Evolutionary conservation across 148 eudicot genomes (phyloP), one percentile per base, ranked within the genome.

Genomic region (Dysphania ambrosioides): DNA sequence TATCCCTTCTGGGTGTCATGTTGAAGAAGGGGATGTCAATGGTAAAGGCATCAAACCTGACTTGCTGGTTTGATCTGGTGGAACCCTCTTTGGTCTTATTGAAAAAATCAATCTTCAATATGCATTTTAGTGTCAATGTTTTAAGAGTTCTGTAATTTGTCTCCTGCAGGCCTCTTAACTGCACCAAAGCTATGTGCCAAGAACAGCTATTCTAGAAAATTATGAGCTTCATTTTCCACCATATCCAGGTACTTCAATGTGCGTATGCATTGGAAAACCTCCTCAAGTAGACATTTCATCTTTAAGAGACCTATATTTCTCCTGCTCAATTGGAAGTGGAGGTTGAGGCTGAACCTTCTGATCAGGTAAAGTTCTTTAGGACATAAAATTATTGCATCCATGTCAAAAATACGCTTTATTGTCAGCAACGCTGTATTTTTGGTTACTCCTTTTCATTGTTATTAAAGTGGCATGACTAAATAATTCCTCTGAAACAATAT

Each of bases 1-100:
- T 87, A 92, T 96, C 71, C 99, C 99, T 68, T 96, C 99, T 80
- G 99, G 99, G 57, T 96, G 99, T 97, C 94, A 96, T 83, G 97
- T 96, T 69, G 99, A 96, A 85, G 97, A 92, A 82, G 99, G 99
- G 66, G 93, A 96, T 77, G 68, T 68, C 47, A 79, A 60, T 74
- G 97, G 97, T 70, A 82, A 85, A 70, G 90, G 97, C 81, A 89
- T 96, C 78, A 89, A 88, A 73, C 94, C 99, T 65, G 85, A 92
- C 82, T 89, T 96, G 99, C 96, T 96, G 92, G 99, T 96, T 81
- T 73, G 88, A 80, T 53, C 76, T 81, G 72, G 79, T 77, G 75
- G 77, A 83, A 77, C 74, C 55, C 66, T 80, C 30, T 75, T 72
- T 82, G 16, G 73, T 58, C 36, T 68, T 79, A 64, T n/a, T 32